Percentiles rank a stretch among this genome's conserved stretches.
These are phyloP conservation scores for Pseudonitzschia multistriata DNA, from an alignment of 108 stramenopile species.

Conservation along the genomic window DNA sequence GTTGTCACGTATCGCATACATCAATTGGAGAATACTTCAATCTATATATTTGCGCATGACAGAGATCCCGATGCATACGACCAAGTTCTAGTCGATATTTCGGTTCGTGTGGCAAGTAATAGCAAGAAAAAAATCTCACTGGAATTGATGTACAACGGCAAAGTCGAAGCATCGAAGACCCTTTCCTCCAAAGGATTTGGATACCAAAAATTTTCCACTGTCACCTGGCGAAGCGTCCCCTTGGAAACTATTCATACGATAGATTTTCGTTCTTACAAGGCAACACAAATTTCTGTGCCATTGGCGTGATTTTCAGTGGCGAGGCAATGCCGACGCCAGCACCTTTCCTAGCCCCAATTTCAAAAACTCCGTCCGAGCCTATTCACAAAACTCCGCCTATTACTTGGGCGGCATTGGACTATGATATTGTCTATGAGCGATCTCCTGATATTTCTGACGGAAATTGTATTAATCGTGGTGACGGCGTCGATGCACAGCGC, in stretches of 20 bases:
- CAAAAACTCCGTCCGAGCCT: background rate
- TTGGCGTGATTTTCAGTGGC: background rate
- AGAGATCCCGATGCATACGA: background rate
- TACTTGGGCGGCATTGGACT: slow-evolving; percentile 16
- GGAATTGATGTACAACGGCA: background rate
- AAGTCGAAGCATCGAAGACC: background rate
- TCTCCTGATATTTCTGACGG: slow-evolving; percentile 5
- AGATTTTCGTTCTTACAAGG: background rate
- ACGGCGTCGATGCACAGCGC: slow-evolving; percentile 10
- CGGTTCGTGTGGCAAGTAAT: background rate
- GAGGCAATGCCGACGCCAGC: background rate
- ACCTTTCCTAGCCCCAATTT: background rate
- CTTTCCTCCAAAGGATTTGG: background rate
- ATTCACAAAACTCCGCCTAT: background rate
- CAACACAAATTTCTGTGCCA: slow-evolving; percentile 8
- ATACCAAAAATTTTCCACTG: background rate
- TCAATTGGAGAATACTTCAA: background rate
- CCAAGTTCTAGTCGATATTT: background rate
- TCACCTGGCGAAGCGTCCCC: background rate
- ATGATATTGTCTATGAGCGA: background rate
- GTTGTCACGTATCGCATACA: slow-evolving; percentile 1
- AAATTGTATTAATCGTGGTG: background rate
- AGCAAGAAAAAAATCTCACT: background rate
- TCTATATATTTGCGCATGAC: slow-evolving; percentile 1
- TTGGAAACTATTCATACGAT: background rate